Evolutionary conservation across 163 green algal genomes (phyloP), one percentile per base, ranked within the genome.

Genomic region (Trebouxia gelatinosa): DNA sequence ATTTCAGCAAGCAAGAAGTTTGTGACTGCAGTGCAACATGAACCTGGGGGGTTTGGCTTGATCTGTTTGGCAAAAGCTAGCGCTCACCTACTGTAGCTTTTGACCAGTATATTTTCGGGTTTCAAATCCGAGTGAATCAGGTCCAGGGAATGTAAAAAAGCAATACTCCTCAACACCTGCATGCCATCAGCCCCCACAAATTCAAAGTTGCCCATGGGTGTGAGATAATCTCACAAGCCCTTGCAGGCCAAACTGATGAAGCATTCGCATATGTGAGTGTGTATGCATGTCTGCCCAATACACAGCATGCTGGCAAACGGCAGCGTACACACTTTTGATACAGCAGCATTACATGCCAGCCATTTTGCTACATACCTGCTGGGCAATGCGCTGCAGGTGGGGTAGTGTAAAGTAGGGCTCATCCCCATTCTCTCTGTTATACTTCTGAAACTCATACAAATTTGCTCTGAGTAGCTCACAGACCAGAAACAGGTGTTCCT

Each of bases 71-170:
- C 16, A 6, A 58, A 37, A 77, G 35, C 28, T 26, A 38, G 9
- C 31, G 75, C 79, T 80, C 66, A 95, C 78, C 87, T 86, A 79
- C 77, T 90, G 85, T 96, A 96, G 84, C 77, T 90, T 75, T 94
- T 93, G 79, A 99, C 92, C 58, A 99, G 86, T 75, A 99, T 97
- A 87, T 99, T 99, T 70, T 99, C 95, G 2, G 95, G 95, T 86
- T 99, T 99, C 26, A 99, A 84, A 85, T 99, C 95, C 38, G 90
- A 93, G 84, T 99, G 95, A 70, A 99, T 95, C 37, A 99, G 85
- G 26, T 87, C 90, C 34, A 98, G 86, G 6, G 85, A 90, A 82
- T 99, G 95, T 74, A 99, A 81, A 82, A 97, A 98, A 1, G 85
- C 85, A 57, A 98, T 87, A n/a, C 87, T 85, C 2, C 79, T 70